These are phyloP conservation scores for Agrocybe chaxingu DNA, from an alignment of 768 basidiomycete genomes.

Conservation along the genomic window DNA sequence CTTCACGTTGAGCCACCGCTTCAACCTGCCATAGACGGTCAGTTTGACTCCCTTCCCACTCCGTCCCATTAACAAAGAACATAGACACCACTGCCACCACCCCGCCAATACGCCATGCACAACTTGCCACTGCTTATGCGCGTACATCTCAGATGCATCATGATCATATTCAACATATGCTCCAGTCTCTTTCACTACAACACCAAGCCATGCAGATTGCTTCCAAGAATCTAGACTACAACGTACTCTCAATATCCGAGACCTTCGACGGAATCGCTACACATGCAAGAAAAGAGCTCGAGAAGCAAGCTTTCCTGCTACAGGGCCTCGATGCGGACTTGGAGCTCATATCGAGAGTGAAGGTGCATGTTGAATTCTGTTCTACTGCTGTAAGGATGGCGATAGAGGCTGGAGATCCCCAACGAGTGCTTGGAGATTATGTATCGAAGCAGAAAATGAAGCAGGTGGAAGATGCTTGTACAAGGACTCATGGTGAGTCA, in stretches of 20 bases:
- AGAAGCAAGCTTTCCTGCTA: conserved; percentile 62
- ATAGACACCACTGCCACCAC: conserved; percentile 62
- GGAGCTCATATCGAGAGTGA: conserved; percentile 62
- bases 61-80: conserved; percentile 2
- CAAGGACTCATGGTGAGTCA: conserved; percentile 61
- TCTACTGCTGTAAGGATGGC: conserved; percentile 62
- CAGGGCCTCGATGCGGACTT: conserved; percentile 67
- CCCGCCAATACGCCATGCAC: conserved; percentile 67
- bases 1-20: conserved; percentile 59
- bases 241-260: conserved; percentile 68
- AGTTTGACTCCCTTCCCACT: conserved; percentile 8
- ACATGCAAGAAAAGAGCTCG: conserved; percentile 60
- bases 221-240: conserved; percentile 66
- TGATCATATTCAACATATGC: conserved; percentile 52
- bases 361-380: conserved; percentile 74
- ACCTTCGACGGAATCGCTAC: conserved; percentile 62
- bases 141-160: conserved; percentile 62
- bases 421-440: conserved; percentile 75
- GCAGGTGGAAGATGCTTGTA: conserved; percentile 72
- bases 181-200: conserved; percentile 58
- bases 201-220: conserved; percentile 72
- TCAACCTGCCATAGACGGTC: conserved; percentile 74
- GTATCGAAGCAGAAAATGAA: conserved; percentile 78
- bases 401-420: conserved; percentile 67
- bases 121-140: conserved; percentile 64